Evolutionary conservation across 2,329 filamentous ascomycete genomes (phyloP).

Genomic region (Pyrenophora graminea): DNA sequence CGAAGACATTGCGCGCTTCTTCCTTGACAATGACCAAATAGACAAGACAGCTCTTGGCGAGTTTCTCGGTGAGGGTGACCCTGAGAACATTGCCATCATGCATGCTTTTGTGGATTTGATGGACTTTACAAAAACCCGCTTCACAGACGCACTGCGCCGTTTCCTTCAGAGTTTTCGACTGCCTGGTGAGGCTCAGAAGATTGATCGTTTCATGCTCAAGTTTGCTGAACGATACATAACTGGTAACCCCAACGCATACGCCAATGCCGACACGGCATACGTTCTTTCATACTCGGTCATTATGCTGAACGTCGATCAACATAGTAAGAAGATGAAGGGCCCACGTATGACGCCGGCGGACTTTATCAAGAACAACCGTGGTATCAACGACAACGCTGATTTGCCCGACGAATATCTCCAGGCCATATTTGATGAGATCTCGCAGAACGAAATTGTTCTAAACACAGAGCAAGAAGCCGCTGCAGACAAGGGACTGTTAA

Average conservation of each 20-base stretch:
- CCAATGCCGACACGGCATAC: constrained; percentile 97
- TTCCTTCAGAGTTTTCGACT: constrained; percentile 95
- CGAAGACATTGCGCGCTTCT: constrained; percentile 80
- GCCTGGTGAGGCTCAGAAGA: constrained; percentile 96
- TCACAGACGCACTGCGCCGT: constrained; percentile 87
- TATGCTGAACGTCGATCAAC: constrained; percentile 92
- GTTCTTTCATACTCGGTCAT: constrained; percentile 96
- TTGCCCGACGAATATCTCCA: constrained; percentile 89
- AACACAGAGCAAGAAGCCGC: constrained; percentile 90
- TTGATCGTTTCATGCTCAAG: constrained; percentile 99
- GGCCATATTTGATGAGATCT: constrained; percentile 91
- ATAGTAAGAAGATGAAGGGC: constrained; percentile 81
- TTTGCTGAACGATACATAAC: constrained; percentile 95
- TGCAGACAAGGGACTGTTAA: constrained; percentile 69
- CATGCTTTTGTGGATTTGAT: constrained; percentile 95
- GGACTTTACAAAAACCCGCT: constrained; percentile 89
- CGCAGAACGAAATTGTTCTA: constrained; percentile 87
- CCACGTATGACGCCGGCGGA: constrained; percentile 93
- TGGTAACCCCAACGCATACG: constrained; percentile 95
- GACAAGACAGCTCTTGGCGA: constrained; percentile 94
- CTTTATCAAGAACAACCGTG: constrained; percentile 98
- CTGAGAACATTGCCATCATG: constrained; percentile 95
- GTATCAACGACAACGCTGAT: constrained; percentile 96
- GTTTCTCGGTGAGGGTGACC: constrained; percentile 89
- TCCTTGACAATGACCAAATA: constrained; percentile 78